Base-by-base conservation (phyloP, 768 basidiomycete genomes). In the Tricholoma terreum region DNA sequence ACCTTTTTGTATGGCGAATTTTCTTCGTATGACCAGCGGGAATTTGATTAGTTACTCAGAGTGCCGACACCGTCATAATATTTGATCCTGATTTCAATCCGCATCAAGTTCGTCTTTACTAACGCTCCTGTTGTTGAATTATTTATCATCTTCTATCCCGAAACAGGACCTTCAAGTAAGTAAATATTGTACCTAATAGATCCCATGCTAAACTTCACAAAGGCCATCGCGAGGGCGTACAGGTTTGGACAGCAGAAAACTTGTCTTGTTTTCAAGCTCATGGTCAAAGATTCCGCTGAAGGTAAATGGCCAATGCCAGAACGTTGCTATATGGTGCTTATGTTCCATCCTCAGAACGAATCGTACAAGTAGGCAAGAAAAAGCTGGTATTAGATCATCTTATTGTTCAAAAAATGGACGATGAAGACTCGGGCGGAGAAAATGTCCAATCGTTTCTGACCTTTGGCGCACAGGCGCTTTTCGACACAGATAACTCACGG, bases 31-130 rank as follows among this genome's bases (percentile, higher is more conserved):
- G 15, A n/a, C 30, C 11, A 15, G 22, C 49, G 15, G 56, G 35
- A 52, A 30, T 53, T 55, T 52, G 33, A 30, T 3, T 83, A 60
- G 76, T 76, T 35, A 4, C 10, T 10, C 82, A 89, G 76, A 90
- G 86, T 7, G 95, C 96, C 17, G 96, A 98, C 69, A 96, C 94
- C 0, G 94, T 95, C 27, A 89, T 94, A 43, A 87, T 94, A 54
- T 92, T 87, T 63, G 96, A 99, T 67, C 94, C 94, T 0, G 97
- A 99, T 75, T 99, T 94, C 71, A 99, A 99, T 66, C 96, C 96
- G n/a, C 94, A 97, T 73, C 90, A 90, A 80, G 89, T 88, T 48
- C 24, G 80, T 70, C 14, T 36, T 49, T n/a, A 4, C 9, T 36
- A 30, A 50, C 35, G 30, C 38, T 24, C 38, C 11, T 51, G 19